Evolutionary conservation across 2,329 filamentous ascomycete species (phyloP), one percentile per base, ranked within the genome.

Genomic region (Septoria linicola): DNA sequence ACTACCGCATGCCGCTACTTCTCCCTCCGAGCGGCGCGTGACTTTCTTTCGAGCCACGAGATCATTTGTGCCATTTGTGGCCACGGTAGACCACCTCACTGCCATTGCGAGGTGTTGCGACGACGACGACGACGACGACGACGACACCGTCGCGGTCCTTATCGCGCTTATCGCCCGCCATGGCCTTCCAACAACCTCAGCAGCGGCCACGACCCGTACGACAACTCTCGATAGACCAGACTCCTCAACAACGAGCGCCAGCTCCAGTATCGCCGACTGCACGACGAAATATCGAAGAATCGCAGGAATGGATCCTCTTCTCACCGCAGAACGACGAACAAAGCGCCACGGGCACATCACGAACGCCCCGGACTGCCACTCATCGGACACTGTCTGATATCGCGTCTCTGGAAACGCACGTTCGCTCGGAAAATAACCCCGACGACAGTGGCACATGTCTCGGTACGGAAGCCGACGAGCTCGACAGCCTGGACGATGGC

Each of bases 301-400:
- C 88, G 10, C 87, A 93, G 70, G 92, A 95, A 80, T 99, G 93
- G 93, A 87, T 97, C 48, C 82, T 99, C 59, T 99, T 99, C 76
- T 88, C 90, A 6, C 75, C 75, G 0, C 63, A 65, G n/a, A 67
- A 70, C 8, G 89, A 84, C 57, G 80, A 78, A 53, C 74, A 76
- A 27, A 85, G 87, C 16, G 79, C 84, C 45, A 88, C 84, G 37
- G 83, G 80, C 53, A 83, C 88, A 31, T 82, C 83, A 40, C 83
- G 70, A 67, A 91, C 74, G 59, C 81, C 70, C 75, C 86, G 66
- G 69, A 87, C 82, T 36, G 76, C 83, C 21, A 93, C 88, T 32
- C 83, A 82, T 54, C 40, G 41, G 7, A 54, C 51, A n/a, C 74
- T 87, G 47, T 95, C 88, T 69, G 89, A 92, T 68, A 81, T 92